A percentile compares a stretch with the other conserved stretches of the same genome.
These are phyloP conservation scores for Wickerhamiella qilinensis DNA, from an alignment of 805 yeast species.

Conservation along the genomic window DNA sequence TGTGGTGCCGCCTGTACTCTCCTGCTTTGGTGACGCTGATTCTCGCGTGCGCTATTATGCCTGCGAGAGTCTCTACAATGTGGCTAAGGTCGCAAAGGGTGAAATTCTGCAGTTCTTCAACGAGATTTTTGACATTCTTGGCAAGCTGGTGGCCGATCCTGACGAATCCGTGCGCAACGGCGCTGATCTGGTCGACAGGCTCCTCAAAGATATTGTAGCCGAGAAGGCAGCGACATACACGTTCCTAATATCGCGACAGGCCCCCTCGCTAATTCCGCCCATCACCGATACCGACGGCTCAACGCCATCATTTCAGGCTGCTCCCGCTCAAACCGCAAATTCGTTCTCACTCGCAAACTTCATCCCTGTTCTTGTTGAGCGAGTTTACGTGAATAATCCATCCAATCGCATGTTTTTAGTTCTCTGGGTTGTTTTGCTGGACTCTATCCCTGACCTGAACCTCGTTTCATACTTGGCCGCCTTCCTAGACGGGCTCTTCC, in stretches of 20 bases:
- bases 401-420: slow-evolving; percentile 82
- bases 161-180: slow-evolving; percentile 89
- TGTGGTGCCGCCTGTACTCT: slow-evolving; percentile 81
- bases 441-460: slow-evolving; percentile 84
- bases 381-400: slow-evolving; percentile 86
- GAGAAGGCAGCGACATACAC: slow-evolving; percentile 85
- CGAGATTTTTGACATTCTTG: slow-evolving; percentile 85
- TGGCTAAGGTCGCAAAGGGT: slow-evolving; percentile 92
- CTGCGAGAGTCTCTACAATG: slow-evolving; percentile 87
- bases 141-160: slow-evolving; percentile 76
- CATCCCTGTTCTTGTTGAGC: slow-evolving; percentile 78
- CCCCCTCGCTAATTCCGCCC: slow-evolving; percentile 37
- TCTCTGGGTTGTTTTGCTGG: slow-evolving; percentile 84
- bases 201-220: slow-evolving; percentile 85
- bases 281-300: slow-evolving; percentile 35
- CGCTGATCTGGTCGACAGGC: slow-evolving; percentile 78
- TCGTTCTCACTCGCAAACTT: slow-evolving; percentile 72
- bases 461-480: slow-evolving; percentile 76
- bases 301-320: slow-evolving; percentile 18
- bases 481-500: slow-evolving; percentile 67
- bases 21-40: slow-evolving; percentile 93
- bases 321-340: slow-evolving; percentile 31
- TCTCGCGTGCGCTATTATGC: slow-evolving; percentile 96
- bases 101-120: slow-evolving; percentile 83
- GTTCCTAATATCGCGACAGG: slow-evolving; percentile 39